Evolutionary conservation across 495 filamentous ascomycete genomes (phyloP), one percentile per base, ranked within the genome.

Genomic region (Tuber borchii): DNA sequence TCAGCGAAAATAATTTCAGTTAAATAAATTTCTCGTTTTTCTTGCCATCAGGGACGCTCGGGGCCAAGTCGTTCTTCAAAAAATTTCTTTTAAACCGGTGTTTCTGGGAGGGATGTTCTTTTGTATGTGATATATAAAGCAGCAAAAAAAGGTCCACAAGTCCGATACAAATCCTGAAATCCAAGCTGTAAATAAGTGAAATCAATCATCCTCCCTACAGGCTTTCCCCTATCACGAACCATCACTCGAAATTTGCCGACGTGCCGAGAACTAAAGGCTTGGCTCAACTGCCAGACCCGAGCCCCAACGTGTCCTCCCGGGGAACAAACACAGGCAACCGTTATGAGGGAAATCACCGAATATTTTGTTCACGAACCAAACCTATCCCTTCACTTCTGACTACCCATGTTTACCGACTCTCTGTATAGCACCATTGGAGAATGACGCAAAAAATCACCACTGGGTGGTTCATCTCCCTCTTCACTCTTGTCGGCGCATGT

Each of bases 401-500:
- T 69, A 31, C 73, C 48, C 51, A 79, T 79, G 75, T 73, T 46
- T 43, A 78, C 71, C 43, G 26, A 48, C 65, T n/a, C 46, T n/a
- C 61, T 26, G 31, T 72, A 46, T 65, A 26, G 39, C 37, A 26
- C 39, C 45, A 45, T 69, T 48, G 43, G 72, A 75, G 22, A 34
- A 79, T 79, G 78, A 79, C 78, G 61, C 78, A 79, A 79, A 75
- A 79, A 78, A 79, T 82, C 65, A 82, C 80, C 56, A 75, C 77
- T 42, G 77, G 77, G 72, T 83, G 82, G 82, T 83, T 81, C 45
- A 79, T 83, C 70, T 83, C 81, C 82, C 90, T 98, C 70, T 82
- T 91, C 73, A 82, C 89, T 14, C 87, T 98, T 51, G 88, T 88
- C 71, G 87, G 89, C 74, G 89, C 89, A 61, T 95, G 91, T 83